Evolutionary conservation across 495 filamentous ascomycete species (phyloP).

Genomic region (Xylaria scruposa): DNA sequence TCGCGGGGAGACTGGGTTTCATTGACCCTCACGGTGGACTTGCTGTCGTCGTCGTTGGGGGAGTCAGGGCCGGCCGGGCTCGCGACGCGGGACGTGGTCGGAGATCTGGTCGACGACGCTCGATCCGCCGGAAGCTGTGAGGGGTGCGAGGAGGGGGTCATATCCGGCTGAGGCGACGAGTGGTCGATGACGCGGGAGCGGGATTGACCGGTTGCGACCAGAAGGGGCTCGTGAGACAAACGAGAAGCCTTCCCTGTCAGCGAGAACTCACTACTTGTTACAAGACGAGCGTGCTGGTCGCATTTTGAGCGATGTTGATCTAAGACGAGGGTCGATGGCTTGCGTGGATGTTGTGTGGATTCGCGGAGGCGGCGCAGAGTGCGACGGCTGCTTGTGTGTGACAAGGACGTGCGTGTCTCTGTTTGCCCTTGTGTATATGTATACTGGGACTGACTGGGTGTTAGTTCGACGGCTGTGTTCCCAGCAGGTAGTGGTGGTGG

Average conservation of each 20-base stretch:
- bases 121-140: conserved; percentile 39
- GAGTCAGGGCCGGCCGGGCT: conserved; percentile 30
- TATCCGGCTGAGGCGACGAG: conserved; percentile 27
- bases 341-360: not conserved
- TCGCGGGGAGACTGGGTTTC: conserved; percentile 25
- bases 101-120: conserved; percentile 18
- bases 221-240: conserved; percentile 11
- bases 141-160: conserved; percentile 42
- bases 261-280: conserved; percentile 20
- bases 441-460: not conserved
- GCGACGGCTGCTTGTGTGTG: not conserved
- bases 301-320: conserved; percentile 19
- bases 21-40: not conserved
- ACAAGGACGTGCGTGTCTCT: not conserved
- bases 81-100: conserved; percentile 9
- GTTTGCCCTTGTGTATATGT: conserved; percentile 3
- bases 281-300: conserved; percentile 16
- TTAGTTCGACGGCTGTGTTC: not conserved
- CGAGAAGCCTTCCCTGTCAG: conserved; percentile 15
- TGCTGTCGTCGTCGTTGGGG: conserved; percentile 25
- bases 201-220: not conserved
- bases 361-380: not conserved
- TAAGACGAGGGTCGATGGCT: conserved; percentile 1
- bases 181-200: not conserved
- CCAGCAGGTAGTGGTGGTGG: not conserved